phyloP scores from a whole-genome alignment of 495 filamentous ascomycete species.

The Neurospora tetrasperma region DNA sequence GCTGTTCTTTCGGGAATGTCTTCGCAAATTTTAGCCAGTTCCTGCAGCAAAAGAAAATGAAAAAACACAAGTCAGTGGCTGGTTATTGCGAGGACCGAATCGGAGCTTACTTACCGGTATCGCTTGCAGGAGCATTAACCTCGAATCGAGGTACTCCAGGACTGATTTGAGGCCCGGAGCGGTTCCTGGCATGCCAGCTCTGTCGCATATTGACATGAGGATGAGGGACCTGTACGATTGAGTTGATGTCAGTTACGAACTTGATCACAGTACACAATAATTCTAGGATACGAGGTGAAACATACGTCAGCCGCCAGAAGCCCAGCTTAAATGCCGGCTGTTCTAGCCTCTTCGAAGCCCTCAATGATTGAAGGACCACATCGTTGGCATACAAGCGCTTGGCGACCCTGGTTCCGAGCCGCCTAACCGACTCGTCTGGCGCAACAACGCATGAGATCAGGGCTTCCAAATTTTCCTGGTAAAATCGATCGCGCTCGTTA shows the following conservation, averaged over 20 bases:
- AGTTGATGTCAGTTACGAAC: slow-evolving; percentile 11
- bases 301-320: slow-evolving; percentile 47
- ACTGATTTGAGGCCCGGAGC: slow-evolving; percentile 36
- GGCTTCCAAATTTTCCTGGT: slow-evolving; percentile 38
- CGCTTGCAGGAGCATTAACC: slow-evolving; percentile 35
- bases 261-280: not conserved
- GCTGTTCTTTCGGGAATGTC: slow-evolving; percentile 40
- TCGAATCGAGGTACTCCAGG: slow-evolving; percentile 41
- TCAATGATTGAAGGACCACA: slow-evolving; percentile 23
- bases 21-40: slow-evolving; percentile 35
- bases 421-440: slow-evolving; percentile 39
- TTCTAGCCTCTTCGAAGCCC: slow-evolving; percentile 31
- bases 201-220: slow-evolving; percentile 40
- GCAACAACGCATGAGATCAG: slow-evolving; percentile 42
- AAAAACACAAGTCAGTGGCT: not conserved
- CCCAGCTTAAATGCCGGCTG: slow-evolving; percentile 29
- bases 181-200: slow-evolving; percentile 29
- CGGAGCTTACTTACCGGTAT: slow-evolving; percentile 28
- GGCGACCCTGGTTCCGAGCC: slow-evolving; percentile 34
- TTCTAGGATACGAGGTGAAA: slow-evolving; percentile 4
- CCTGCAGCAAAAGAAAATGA: slow-evolving; percentile 19
- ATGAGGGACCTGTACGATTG: slow-evolving; percentile 32
- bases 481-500: slow-evolving; percentile 32
- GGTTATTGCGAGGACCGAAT: not conserved
- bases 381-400: slow-evolving; percentile 36